Conservation (phyloP, 2,329 filamentous ascomycete genomes). For the Daldinia eschscholtzii region DNA sequence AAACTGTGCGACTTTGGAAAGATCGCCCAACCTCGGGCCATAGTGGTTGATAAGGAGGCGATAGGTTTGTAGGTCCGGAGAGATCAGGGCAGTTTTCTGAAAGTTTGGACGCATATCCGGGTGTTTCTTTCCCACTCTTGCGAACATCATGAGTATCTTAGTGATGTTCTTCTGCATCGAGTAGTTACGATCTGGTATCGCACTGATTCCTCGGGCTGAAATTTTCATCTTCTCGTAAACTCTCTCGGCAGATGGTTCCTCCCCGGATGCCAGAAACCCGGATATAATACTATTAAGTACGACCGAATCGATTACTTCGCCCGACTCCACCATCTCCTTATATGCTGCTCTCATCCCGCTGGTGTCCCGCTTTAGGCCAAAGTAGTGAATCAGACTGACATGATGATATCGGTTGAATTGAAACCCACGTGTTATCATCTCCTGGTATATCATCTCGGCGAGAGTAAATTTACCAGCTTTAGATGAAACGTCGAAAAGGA, state of each 20-base stretch:
- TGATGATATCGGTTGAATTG: constrained; percentile 83
- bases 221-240: constrained; percentile 88
- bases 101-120: constrained; percentile 65
- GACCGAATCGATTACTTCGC: constrained; percentile 88
- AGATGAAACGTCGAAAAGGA: constrained; percentile 88
- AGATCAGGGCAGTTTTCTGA: constrained; percentile 74
- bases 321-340: constrained; percentile 82
- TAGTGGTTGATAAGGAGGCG: constrained; percentile 83
- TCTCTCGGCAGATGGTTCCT: constrained; percentile 80
- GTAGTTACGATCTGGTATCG: constrained; percentile 61
- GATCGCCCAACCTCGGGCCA: constrained; percentile 74
- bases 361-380: constrained; percentile 80
- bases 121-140: constrained; percentile 65
- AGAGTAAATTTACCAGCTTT: constrained; percentile 87
- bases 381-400: constrained; percentile 84
- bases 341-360: constrained; percentile 82
- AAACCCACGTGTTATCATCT: constrained; percentile 80
- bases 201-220: constrained; percentile 59
- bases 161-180: constrained; percentile 64
- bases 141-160: constrained; percentile 69
- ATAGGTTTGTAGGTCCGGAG: constrained; percentile 83
- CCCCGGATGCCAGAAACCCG: constrained; percentile 80
- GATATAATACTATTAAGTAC: constrained; percentile 89
- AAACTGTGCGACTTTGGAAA: constrained; percentile 76
- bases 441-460: constrained; percentile 85